These are phyloP conservation scores for Cryphonectria parasitica DNA, from an alignment of 2,329 filamentous ascomycete genomes.

Conservation along the genomic window DNA sequence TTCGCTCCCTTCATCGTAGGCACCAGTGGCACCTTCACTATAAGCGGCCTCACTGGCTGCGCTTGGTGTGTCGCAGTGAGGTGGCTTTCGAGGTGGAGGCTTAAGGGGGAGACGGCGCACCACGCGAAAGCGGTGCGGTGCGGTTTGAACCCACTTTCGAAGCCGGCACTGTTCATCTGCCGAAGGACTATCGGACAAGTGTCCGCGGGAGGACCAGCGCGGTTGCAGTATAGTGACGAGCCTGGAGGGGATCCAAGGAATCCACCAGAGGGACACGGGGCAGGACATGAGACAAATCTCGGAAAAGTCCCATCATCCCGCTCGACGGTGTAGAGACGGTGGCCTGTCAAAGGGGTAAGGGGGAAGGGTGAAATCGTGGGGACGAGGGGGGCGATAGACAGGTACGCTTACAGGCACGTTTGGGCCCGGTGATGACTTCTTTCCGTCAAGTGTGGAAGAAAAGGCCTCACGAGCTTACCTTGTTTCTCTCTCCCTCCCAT, in stretches of 20 bases:
- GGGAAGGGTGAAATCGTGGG: neutral
- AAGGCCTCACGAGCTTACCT: neutral
- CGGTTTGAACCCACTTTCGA: neutral
- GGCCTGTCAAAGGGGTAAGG: neutral
- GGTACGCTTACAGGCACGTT: neutral
- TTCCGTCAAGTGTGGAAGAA: neutral
- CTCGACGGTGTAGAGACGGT: neutral
- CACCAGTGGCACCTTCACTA: neutral
- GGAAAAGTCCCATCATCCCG: neutral
- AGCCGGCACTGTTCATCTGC: slow-evolving; percentile 13
- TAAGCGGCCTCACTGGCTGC: neutral
- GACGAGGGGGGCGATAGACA: neutral
- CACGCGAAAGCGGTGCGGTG: neutral
- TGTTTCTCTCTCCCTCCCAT: neutral
- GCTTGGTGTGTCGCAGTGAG: neutral
- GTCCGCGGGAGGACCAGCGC: slow-evolving; percentile 12
- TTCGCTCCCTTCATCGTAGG: too few species aligned
- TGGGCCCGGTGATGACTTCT: neutral
- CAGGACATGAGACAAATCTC: neutral
- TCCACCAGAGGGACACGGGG: neutral
- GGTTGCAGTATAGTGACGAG: neutral
- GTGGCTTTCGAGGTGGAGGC: neutral
- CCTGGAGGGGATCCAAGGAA: neutral
- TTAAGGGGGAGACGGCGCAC: neutral
- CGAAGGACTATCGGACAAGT: slow-evolving; percentile 26